phyloP scores from a whole-genome alignment of 306 rosid genomes.

The Vigna hirtella region DNA sequence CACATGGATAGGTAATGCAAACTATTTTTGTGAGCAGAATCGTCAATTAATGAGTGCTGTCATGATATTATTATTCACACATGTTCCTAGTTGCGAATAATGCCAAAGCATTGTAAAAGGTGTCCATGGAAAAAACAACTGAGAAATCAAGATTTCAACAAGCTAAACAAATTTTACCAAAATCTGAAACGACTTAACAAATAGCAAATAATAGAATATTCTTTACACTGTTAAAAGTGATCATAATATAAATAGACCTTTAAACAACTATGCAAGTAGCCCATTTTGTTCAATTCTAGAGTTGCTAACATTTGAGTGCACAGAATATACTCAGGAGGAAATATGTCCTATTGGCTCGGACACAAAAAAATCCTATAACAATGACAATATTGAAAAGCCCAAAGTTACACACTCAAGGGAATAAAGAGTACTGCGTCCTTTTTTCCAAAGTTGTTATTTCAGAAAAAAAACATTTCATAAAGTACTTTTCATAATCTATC shows the following conservation, averaged over 20 bases:
- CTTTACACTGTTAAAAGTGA: constrained; percentile 3
- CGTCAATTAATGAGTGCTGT: constrained; percentile 11
- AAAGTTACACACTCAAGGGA: constrained; percentile 9
- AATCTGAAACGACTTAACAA: constrained; percentile 3
- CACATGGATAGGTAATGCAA: background rate
- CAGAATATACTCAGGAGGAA: constrained; percentile 8
- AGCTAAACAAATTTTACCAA: background rate
- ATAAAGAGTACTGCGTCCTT: constrained; percentile 6
- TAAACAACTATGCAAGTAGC: background rate
- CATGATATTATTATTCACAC: constrained; percentile 6
- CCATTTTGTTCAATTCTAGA: background rate
- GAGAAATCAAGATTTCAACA: no score
- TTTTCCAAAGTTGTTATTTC: background rate
- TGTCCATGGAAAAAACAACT: no score
- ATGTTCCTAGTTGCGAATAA: background rate
- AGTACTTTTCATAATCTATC: constrained; percentile 12
- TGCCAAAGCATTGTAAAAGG: constrained; percentile 3
- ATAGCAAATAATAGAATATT: background rate
- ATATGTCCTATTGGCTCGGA: background rate
- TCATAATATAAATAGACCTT: background rate
- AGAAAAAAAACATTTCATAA: background rate
- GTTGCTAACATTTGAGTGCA: constrained; percentile 15
- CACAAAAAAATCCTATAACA: constrained; percentile 1
- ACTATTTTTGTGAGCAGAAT: constrained; percentile 7
- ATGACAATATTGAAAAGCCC: constrained; percentile 18